Percentiles rank a stretch among this genome's conserved stretches.
These are phyloP conservation scores for Rhododendron vialii DNA, from an alignment of 148 eudicot genomes.

Conservation along the genomic window DNA sequence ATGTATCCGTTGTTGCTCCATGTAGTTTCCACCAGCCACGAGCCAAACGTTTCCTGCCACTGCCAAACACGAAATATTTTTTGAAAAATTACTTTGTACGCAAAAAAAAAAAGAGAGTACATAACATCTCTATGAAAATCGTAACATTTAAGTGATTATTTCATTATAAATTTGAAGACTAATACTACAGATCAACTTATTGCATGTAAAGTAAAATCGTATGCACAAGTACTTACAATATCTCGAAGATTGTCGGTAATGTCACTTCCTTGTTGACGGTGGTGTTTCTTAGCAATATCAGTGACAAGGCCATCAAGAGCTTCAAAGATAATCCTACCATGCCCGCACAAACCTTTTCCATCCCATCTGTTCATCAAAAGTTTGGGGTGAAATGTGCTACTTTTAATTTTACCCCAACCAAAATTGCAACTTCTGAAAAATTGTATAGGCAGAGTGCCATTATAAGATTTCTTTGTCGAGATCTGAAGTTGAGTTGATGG, in stretches of 20 bases:
- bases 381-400: background rate
- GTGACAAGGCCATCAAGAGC: slow-evolving; percentile 35
- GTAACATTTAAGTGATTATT: background rate
- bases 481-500: too few relatives aligned
- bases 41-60: slow-evolving; percentile 37
- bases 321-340: slow-evolving; percentile 32
- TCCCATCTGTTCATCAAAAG: slow-evolving; percentile 29
- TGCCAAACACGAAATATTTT: background rate
- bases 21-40: slow-evolving; percentile 41
- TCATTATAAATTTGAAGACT: too few relatives aligned
- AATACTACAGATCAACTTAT: too few relatives aligned
- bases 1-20: slow-evolving; percentile 35
- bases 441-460: too few relatives aligned
- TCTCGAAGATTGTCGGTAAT: slow-evolving; percentile 17
- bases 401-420: too few relatives aligned
- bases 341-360: slow-evolving; percentile 24
- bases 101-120: too few relatives aligned
- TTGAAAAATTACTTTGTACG: too few relatives aligned
- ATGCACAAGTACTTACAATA: slow-evolving; percentile 19
- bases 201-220: background rate
- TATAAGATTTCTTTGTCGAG: too few relatives aligned
- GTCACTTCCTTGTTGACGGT: slow-evolving; percentile 19
- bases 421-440: too few relatives aligned
- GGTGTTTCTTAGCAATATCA: slow-evolving; percentile 12
- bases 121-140: too few relatives aligned